Base-by-base conservation (phyloP, 2,329 filamentous ascomycete genomes). In the Phaeosphaeria sp. region DNA sequence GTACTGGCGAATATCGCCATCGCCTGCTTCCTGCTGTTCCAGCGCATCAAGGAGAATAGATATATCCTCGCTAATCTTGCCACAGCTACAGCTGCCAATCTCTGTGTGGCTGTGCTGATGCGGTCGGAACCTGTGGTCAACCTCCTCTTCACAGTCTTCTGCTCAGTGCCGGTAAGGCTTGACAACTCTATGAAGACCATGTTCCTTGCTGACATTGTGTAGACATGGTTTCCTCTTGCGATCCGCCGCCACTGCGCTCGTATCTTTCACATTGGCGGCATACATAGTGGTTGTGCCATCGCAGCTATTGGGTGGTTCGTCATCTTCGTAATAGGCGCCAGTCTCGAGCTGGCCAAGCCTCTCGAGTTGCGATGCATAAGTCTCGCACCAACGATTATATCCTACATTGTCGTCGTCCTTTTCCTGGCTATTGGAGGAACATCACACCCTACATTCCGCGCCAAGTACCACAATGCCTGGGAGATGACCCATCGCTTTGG, bases 241-340 rank as follows among this genome's bases (percentile, higher is more conserved):
- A 67, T 77, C 8, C 72, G 76, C 3, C 64, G 73, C 22, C 64
- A 72, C 15, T 72, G 71, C 43, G 74, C 73, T 13, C 67, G 73
- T 7, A 65, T 77, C 6, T 77, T 75, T 52, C 72, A 76, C 47
- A 74, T 75, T 45, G 76, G 76, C 9, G 76, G 76, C 1, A 70
- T 78, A 18, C 76, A 78, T 43, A 75, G 71, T 33, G 74, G 73
- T 18, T 74, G 72, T 46, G 75, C 73, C 2, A 67, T 76, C 27
- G 73, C 73, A 8, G 71, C 74, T 2, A 69, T 67, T 6, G 55
- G 68, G 18, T 84, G 81, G 81, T 82, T 81, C 64, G 68, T 79
- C 17, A 71, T 80, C 46, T 79, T 83, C 56, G 74, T 77, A 3
- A 64, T 77, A 9, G 67, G 78, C 18, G 66, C 78, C 17, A 72